phyloP scores from a whole-genome alignment of 2,329 filamentous ascomycete species.

The Pseudogymnoascus sp. region DNA sequence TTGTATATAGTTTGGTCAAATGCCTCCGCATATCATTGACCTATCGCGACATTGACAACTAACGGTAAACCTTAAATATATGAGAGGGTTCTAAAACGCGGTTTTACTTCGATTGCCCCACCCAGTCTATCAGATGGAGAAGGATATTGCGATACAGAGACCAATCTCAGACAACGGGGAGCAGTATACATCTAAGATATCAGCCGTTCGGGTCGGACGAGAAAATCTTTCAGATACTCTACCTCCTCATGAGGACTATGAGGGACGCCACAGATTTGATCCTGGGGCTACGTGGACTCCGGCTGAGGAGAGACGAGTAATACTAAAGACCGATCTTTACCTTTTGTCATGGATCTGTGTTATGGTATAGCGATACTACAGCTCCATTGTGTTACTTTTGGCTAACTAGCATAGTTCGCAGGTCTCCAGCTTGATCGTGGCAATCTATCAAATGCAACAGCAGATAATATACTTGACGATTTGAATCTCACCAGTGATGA shows the following conservation, averaged over 20 bases:
- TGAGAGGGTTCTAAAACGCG: background rate
- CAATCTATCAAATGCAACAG: constrained; percentile 54
- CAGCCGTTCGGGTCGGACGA: constrained; percentile 15
- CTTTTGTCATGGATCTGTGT: constrained; percentile 38
- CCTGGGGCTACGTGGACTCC: constrained; percentile 46
- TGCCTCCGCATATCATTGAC: background rate
- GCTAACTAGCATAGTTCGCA: constrained; percentile 43
- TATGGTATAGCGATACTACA: constrained; percentile 32
- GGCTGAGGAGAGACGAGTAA: constrained; percentile 47
- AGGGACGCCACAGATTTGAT: constrained; percentile 44
- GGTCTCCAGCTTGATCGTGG: constrained; percentile 56
- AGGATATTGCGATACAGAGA: constrained; percentile 10
- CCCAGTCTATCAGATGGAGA: constrained; percentile 13
- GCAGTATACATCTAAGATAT: constrained; percentile 15
- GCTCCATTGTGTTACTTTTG: constrained; percentile 24
- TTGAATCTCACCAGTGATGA: constrained; percentile 41
- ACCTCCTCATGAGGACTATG: constrained; percentile 34
- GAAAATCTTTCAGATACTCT: constrained; percentile 25
- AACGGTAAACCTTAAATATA: background rate
- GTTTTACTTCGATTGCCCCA: background rate
- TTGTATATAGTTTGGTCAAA: background rate
- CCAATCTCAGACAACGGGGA: constrained; percentile 9
- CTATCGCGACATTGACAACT: background rate
- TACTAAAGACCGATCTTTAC: constrained; percentile 44
- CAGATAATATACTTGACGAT: constrained; percentile 54